These are phyloP conservation scores for Rhipidocladum racemiflorum DNA, from an alignment of 176 grass and related monocot genomes.

Conservation along the genomic window DNA sequence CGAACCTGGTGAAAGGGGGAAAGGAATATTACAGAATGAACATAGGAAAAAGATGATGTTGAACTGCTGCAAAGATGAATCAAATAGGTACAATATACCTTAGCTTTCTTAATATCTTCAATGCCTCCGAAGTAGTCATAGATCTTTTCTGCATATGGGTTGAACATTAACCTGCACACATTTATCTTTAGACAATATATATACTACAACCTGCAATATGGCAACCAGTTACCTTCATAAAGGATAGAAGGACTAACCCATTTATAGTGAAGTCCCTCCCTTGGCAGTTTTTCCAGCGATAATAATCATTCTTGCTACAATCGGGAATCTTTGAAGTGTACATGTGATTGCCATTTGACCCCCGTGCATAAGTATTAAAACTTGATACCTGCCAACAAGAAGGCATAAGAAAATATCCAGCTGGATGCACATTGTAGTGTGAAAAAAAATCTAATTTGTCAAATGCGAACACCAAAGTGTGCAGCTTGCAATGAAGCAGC, in stretches of 20 bases:
- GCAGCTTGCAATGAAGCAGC: background rate
- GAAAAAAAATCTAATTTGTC: constrained; percentile 17
- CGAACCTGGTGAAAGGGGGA: constrained; percentile 53
- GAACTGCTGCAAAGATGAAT: constrained; percentile 35
- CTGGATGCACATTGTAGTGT: background rate
- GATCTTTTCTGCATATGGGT: constrained; percentile 84
- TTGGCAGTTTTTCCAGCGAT: constrained; percentile 88
- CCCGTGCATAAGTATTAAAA: constrained; percentile 69
- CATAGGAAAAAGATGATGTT: background rate
- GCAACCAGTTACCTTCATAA: background rate
- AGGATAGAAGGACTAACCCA: constrained; percentile 48
- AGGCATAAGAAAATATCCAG: constrained; percentile 17
- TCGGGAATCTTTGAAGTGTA: constrained; percentile 35
- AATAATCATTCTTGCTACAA: constrained; percentile 76
- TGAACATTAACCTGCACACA: constrained; percentile 82
- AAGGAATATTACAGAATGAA: constrained; percentile 4
- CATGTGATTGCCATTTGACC: constrained; percentile 42
- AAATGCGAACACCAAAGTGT: constrained; percentile 14
- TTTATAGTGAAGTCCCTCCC: constrained; percentile 93
- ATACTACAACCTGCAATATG: constrained; percentile 8
- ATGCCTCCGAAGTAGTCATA: constrained; percentile 95
- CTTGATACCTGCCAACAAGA: constrained; percentile 70
- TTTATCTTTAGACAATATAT: constrained; percentile 13
- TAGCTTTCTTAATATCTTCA: constrained; percentile 84
- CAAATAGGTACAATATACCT: constrained; percentile 48